Evolutionary conservation across 2,329 filamentous ascomycete genomes (phyloP), one percentile per base, ranked within the genome.

Genomic region (Aspergillus udagawae): DNA sequence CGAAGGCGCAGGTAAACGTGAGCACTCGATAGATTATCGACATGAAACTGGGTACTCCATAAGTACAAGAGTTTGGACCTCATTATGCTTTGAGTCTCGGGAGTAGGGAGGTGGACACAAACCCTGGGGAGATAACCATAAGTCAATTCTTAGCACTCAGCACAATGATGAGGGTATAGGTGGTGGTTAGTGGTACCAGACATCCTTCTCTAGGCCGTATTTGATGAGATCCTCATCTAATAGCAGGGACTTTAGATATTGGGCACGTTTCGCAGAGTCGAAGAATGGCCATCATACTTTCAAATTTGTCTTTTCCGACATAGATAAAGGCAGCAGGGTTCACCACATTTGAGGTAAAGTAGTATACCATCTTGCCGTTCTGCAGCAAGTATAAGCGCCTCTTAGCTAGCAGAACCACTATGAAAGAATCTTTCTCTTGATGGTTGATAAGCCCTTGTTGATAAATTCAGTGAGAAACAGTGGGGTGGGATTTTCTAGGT

Each of bases 231-330:
- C 92, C 82, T 99, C 94, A 79, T 97, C 94, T 99, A 51, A 52
- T 42, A 42, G 38, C 25, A 32, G n/a, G 45, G 32, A 57, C 47
- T 38, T 67, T 59, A 63, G 63, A 57, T 42, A 55, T 53, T 41
- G 45, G 23, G 48, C 23, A 52, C 49, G 25, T 56, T 54, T n/a
- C 52, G 5, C 27, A 21, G 25, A 49, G 41, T 28, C 44, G 50
- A 51, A 51, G 38, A 54, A 32, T 63, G 38, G 51, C 38, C 48
- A 51, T 65, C 87, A 70, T 82, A 97, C 94, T 99, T 81, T 99
- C 94, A 67, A 94, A 92, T 79, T 99, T 99, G 81, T 99, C 94
- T 77, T 97, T 99, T 75, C 94, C 94, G 58, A 97, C 91, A 73
- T 99, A 99, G 70, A 99, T 86, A 72, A 88, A 92, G 45, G 91